Percentiles rank a stretch among this genome's conserved stretches.
These are phyloP conservation scores for Harringtonia lauricola DNA, from an alignment of 2,329 filamentous ascomycete species.

Conservation along the genomic window DNA sequence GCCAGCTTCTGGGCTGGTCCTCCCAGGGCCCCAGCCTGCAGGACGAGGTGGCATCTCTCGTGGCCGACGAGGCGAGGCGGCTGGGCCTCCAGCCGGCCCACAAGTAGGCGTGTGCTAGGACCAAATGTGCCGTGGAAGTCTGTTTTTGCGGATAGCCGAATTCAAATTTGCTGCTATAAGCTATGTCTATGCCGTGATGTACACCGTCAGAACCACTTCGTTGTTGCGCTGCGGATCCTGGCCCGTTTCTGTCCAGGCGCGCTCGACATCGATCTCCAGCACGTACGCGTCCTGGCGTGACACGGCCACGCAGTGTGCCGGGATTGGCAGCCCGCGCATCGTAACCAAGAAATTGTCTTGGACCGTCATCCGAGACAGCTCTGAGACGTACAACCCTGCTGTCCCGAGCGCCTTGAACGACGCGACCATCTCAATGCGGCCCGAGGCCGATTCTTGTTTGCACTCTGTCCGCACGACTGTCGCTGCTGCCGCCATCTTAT, in stretches of 20 bases:
- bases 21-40: constrained; percentile 23
- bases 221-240: constrained; percentile 68
- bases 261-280: constrained; percentile 64
- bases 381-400: constrained; percentile 67
- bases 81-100: constrained; percentile 17
- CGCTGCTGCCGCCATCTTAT: constrained; percentile 82
- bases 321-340: constrained; percentile 61
- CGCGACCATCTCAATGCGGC: constrained; percentile 53
- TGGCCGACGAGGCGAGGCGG: constrained; percentile 26
- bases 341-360: constrained; percentile 60
- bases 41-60: constrained; percentile 25
- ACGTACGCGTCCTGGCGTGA: constrained; percentile 43
- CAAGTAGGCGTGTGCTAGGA: too few species aligned
- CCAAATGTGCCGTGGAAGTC: too few species aligned
- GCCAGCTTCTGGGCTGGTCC: constrained; percentile 35
- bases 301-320: constrained; percentile 51
- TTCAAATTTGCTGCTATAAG: too few species aligned
- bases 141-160: too few species aligned
- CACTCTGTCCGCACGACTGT: constrained; percentile 56
- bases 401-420: constrained; percentile 70
- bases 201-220: constrained; percentile 61
- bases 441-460: constrained; percentile 35
- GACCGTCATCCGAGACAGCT: constrained; percentile 49
- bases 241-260: constrained; percentile 66
- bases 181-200: constrained; percentile 34